phyloP scores from a whole-genome alignment of 305 asterid species.

The Fraxinus baroniana region DNA sequence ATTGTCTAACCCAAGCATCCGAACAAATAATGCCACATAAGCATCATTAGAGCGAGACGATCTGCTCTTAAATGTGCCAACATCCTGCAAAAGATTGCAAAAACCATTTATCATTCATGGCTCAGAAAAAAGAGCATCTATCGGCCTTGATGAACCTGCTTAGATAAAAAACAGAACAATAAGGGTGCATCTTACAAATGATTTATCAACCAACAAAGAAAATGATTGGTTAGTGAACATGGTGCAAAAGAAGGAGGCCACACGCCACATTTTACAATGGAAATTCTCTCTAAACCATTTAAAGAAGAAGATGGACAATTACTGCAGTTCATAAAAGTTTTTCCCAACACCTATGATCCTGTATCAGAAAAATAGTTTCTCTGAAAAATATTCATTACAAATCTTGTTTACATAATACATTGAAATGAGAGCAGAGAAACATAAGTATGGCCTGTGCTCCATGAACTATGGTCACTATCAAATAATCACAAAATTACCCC shows the following conservation, averaged over 20 bases:
- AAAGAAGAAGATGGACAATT: neutral
- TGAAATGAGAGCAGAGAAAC: neutral
- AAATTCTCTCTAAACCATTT: neutral
- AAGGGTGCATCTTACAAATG: neutral
- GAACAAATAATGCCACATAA: slow-evolving; percentile 59
- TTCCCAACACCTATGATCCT: neutral
- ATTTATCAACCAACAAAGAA: neutral
- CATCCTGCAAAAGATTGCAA: slow-evolving; percentile 44
- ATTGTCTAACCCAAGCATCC: slow-evolving; percentile 86
- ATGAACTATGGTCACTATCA: neutral
- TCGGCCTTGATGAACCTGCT: neutral
- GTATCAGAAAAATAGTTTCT: neutral
- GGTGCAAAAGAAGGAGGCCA: neutral
- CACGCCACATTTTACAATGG: neutral
- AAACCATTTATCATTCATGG: slow-evolving; percentile 14
- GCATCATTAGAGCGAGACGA: slow-evolving; percentile 47
- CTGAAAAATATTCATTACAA: neutral
- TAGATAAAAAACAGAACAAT: neutral
- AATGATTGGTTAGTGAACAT: neutral
- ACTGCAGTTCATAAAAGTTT: neutral
- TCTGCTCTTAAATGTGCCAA: slow-evolving; percentile 32
- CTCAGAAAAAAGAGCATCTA: neutral
- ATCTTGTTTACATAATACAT: neutral
- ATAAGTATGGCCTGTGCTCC: neutral
- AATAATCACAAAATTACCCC: neutral